These are phyloP conservation scores for Kockiozyma suomiensis DNA, from an alignment of 805 yeast species.

Conservation along the genomic window DNA sequence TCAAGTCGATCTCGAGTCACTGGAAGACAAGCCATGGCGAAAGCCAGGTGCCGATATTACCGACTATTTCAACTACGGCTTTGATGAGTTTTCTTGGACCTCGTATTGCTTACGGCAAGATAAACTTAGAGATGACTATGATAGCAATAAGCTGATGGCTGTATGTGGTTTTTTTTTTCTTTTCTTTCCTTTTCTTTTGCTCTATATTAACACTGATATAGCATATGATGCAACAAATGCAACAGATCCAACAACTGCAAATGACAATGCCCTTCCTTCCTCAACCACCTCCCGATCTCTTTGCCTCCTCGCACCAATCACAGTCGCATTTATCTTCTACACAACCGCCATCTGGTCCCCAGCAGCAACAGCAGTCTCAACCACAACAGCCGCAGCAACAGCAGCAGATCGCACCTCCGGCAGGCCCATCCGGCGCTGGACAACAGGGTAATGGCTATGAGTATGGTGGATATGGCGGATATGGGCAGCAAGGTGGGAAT, in stretches of 20 bases:
- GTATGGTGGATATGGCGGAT: constrained; percentile 1
- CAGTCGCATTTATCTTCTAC: constrained; percentile 10
- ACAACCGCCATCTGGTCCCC: neutral
- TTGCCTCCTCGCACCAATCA: constrained; percentile 2
- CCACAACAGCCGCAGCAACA: neutral
- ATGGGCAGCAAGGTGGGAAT: constrained; percentile 6
- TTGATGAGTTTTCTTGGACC: constrained; percentile 95
- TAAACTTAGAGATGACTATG: constrained; percentile 72
- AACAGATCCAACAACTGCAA: constrained; percentile 23
- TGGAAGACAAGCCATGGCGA: constrained; percentile 97
- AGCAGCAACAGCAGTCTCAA: constrained; percentile 8
- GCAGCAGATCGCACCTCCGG: neutral
- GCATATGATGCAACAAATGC: constrained; percentile 33
- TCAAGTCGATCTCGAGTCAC: constrained; percentile 71
- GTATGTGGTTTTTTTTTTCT: constrained; percentile 1
- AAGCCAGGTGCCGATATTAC: constrained; percentile 94
- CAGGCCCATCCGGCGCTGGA: neutral
- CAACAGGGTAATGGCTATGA: constrained; percentile 17
- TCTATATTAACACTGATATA: neutral
- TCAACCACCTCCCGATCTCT: constrained; percentile 10
- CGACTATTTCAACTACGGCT: constrained; percentile 95
- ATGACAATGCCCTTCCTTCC: constrained; percentile 28
- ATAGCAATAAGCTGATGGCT: constrained; percentile 72
- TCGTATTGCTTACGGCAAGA: constrained; percentile 90
- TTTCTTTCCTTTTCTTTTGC: neutral